Evolutionary conservation across 2,329 filamentous ascomycete genomes (phyloP).

Genomic region (Aspergillus pseudonomiae): DNA sequence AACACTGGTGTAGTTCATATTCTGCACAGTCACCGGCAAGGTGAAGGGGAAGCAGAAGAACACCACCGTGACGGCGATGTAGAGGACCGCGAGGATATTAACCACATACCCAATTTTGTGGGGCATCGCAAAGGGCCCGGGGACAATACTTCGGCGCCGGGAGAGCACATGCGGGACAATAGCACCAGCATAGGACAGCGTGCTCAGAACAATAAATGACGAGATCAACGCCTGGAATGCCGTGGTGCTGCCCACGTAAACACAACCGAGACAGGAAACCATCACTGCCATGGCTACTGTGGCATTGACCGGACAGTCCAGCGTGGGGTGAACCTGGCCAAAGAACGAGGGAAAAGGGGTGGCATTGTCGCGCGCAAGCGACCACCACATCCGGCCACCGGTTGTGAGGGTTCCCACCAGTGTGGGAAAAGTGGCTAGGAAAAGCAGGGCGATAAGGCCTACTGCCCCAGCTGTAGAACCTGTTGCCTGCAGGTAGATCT

Average conservation of each 20-base stretch:
- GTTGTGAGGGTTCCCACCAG: constrained; percentile 60
- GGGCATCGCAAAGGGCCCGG: constrained; percentile 55
- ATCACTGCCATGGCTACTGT: constrained; percentile 55
- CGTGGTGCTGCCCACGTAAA: constrained; percentile 66
- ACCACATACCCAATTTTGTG: constrained; percentile 51
- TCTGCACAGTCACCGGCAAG: constrained; percentile 48
- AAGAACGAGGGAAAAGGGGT: constrained; percentile 56
- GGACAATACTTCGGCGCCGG: constrained; percentile 49
- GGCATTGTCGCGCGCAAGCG: constrained; percentile 60
- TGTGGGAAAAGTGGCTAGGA: constrained; percentile 56
- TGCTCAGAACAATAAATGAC: constrained; percentile 59
- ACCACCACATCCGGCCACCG: constrained; percentile 62
- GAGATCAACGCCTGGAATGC: constrained; percentile 71
- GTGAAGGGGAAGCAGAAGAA: constrained; percentile 65
- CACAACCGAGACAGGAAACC: constrained; percentile 61
- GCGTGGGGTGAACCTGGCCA: constrained; percentile 49
- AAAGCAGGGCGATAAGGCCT: constrained; percentile 57
- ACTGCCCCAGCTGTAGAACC: constrained; percentile 55
- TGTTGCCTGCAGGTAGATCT: constrained; percentile 66
- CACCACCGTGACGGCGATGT: constrained; percentile 64
- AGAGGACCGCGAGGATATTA: constrained; percentile 56
- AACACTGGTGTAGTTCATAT: constrained; percentile 57
- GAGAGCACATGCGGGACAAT: constrained; percentile 62
- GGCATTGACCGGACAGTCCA: constrained; percentile 59
- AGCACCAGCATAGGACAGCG: constrained; percentile 63